These are phyloP conservation scores for Glycine soja DNA, from an alignment of 306 rosid genomes.

Conservation along the genomic window DNA sequence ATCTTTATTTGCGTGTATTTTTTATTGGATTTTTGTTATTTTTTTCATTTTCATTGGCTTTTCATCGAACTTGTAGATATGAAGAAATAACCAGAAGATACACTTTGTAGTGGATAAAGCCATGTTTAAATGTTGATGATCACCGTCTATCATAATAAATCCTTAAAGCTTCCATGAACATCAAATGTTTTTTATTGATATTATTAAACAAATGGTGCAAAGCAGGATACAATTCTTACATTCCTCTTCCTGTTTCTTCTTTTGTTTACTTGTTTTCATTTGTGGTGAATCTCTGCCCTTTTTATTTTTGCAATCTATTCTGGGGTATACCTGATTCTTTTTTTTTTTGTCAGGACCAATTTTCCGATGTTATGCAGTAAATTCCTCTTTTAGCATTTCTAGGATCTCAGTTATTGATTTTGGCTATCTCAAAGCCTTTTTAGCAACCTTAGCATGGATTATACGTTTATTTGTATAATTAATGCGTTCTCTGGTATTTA, in stretches of 20 bases:
- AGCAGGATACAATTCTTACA: background rate
- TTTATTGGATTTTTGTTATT: constrained; percentile 26
- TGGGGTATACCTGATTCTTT: background rate
- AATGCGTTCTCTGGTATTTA: background rate
- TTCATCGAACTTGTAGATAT: constrained; percentile 15
- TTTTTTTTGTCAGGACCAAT: background rate
- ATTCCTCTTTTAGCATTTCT: background rate
- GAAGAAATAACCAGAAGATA: constrained; percentile 16
- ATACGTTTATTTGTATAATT: background rate
- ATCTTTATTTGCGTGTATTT: constrained; percentile 16
- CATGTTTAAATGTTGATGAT: constrained; percentile 22
- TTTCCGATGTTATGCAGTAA: background rate
- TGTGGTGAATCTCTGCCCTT: background rate
- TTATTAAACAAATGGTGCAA: background rate
- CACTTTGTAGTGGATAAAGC: constrained; percentile 29
- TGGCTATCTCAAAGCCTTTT: background rate
- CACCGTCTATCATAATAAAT: constrained; percentile 11
- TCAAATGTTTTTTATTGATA: background rate
- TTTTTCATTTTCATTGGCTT: constrained; percentile 1
- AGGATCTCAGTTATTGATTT: background rate
- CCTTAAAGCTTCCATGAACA: background rate
- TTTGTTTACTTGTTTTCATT: background rate
- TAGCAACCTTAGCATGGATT: background rate
- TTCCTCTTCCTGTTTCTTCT: background rate
- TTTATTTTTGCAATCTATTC: background rate